Base-by-base conservation (phyloP, 2,329 filamentous ascomycete species). In the Aspergillus niger region DNA sequence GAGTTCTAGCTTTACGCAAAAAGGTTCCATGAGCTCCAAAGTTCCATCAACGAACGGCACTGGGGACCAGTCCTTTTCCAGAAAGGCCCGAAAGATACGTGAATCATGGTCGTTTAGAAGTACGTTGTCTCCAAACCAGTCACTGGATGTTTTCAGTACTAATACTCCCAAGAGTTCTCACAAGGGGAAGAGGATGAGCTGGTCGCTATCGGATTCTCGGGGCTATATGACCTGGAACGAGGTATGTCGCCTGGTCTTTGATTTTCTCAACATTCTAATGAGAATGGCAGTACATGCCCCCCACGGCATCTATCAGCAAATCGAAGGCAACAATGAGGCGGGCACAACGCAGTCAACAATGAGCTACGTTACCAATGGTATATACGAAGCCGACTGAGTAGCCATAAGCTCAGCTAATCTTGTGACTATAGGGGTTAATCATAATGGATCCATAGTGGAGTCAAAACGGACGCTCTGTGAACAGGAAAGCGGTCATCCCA, bases 141-240 rank as follows among this genome's bases (percentile, higher is more conserved):
- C n/a, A 3, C 53, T 36, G 8, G 2, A 17, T 13, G 3, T 20
- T n/a, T 24, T 15, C 15, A 22, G 15, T 54, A 17, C 57, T 59
- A 26, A 59, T 22, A 26, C n/a, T 13, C 1, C 8, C 15, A 38
- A 73, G 70, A 72, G 49, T 44, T 67, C 8, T 65, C 65, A 11
- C 69, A 71, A 20, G 55, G 69, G 26, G 71, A 73, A 24, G 71
- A 73, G 53, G 70, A 71, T 49, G 71, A 73, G 57, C 48, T 73
- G 4, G 56, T 73, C 10, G 71, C 71, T 0, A 65, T 73, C 36
- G 69, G 70, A 28, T 73, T 73, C 64, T 64, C 70, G 22, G 67
- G 67, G 8, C 22, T 70, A 15, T 71, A 72, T 59, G 70, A 73
- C 41, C 43, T 73, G 30, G 71, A 73, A 60, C 61, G 64, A 65